These are phyloP conservation scores for Komagataea norvegica DNA, from an alignment of 1,139 yeast genomes.

Conservation along the genomic window DNA sequence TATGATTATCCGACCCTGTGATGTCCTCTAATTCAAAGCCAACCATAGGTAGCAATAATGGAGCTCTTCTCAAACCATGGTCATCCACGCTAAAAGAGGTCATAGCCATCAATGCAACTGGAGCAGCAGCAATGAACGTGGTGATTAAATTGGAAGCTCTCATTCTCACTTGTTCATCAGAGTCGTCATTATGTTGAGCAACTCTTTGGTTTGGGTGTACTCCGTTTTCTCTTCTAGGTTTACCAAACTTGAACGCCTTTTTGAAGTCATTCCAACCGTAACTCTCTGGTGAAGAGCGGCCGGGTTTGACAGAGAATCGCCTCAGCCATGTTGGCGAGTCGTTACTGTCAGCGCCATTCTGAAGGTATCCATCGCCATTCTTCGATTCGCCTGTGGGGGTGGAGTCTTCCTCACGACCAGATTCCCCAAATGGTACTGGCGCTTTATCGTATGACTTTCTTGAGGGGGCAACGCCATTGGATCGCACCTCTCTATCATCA, in stretches of 20 bases:
- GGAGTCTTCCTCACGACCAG: background rate
- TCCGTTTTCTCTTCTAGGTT: background rate
- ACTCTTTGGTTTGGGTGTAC: background rate
- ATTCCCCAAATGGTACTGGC: conserved; percentile 2
- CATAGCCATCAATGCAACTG: conserved; percentile 74
- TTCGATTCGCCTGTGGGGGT: background rate
- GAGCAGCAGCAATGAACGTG: conserved; percentile 67
- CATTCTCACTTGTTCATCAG: conserved; percentile 24
- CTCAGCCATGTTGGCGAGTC: conserved; percentile 27
- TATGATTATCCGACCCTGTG: conserved; percentile 17
- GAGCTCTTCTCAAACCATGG: conserved; percentile 72
- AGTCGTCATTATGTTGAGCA: conserved; percentile 10
- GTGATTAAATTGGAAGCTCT: conserved; percentile 58
- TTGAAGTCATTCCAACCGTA: conserved; percentile 26
- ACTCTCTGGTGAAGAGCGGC: conserved; percentile 8
- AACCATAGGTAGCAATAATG: conserved; percentile 68
- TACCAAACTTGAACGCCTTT: conserved; percentile 22
- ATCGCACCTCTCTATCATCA: conserved; percentile 16
- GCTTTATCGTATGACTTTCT: conserved; percentile 8
- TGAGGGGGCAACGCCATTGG: background rate
- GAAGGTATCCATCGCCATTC: too few relatives aligned
- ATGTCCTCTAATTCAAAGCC: conserved; percentile 55
- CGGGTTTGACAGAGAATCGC: conserved; percentile 17
- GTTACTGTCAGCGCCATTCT: conserved; percentile 3
- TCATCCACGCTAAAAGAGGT: conserved; percentile 76